Percentiles rank a stretch among this genome's conserved stretches.
phyloP scores from a whole-genome alignment of 1,139 yeast genomes.

The Martiniozyma asiatica region DNA sequence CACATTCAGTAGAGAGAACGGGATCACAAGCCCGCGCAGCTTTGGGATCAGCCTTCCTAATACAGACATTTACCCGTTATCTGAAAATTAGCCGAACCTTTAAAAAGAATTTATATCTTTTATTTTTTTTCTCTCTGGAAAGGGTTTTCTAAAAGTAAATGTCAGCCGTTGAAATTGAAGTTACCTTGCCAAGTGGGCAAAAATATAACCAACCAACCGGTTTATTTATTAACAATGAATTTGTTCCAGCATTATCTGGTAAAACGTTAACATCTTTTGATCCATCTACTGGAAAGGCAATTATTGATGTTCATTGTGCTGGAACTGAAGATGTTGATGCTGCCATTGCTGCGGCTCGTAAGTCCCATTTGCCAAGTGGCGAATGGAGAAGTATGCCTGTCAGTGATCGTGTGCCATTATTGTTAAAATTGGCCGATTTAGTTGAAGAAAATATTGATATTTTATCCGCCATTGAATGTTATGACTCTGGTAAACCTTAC shows the following conservation, averaged over 20 bases:
- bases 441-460: constrained; percentile 36
- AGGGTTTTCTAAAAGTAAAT: too few species aligned
- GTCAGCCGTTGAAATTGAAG: too few species aligned
- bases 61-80: too few species aligned
- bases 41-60: too few species aligned
- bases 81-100: too few species aligned
- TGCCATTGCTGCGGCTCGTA: constrained; percentile 66
- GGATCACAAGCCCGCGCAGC: too few species aligned
- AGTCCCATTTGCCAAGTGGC: constrained; percentile 38
- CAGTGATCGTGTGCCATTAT: constrained; percentile 30
- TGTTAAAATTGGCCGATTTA: constrained; percentile 41
- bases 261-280: constrained; percentile 36
- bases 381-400: constrained; percentile 37
- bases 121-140: too few species aligned
- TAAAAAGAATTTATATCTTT: too few species aligned
- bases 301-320: constrained; percentile 39
- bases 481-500: constrained; percentile 52
- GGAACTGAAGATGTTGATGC: constrained; percentile 52
- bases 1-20: too few species aligned
- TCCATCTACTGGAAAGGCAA: constrained; percentile 43
- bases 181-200: constrained; percentile 21
- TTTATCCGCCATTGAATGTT: constrained; percentile 43
- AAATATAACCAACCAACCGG: constrained; percentile 38
- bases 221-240: constrained; percentile 44
- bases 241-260: constrained; percentile 29